Conservation (phyloP, 768 basidiomycete species). For the Suillus hirtellus region DNA sequence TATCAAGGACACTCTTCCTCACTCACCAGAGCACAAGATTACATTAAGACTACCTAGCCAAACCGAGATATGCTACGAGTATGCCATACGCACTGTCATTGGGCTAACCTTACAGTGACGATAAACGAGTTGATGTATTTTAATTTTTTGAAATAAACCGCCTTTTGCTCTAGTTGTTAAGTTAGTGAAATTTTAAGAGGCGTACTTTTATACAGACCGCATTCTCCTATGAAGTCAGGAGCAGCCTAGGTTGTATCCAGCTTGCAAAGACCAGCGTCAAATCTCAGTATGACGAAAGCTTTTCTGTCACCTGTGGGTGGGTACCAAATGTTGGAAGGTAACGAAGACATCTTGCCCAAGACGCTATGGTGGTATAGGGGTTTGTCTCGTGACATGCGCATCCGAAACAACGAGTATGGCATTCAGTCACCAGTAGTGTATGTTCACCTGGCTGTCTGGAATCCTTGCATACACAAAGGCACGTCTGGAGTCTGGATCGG, state of each 20-base stretch:
- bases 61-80: slow-evolving; percentile 38
- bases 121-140: neutral
- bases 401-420: neutral
- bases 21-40: slow-evolving; percentile 48
- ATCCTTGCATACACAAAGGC: neutral
- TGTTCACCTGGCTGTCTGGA: neutral
- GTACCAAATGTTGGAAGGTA: neutral
- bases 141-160: neutral
- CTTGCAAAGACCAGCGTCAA: slow-evolving; percentile 53
- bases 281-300: slow-evolving; percentile 46
- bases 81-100: neutral
- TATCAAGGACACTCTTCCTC: neutral
- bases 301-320: neutral
- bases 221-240: slow-evolving; percentile 37
- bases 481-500: neutral
- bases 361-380: neutral
- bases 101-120: neutral
- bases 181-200: neutral
- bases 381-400: neutral
- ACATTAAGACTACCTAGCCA: slow-evolving; percentile 16
- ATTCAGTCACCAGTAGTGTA: neutral
- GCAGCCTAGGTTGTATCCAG: slow-evolving; percentile 35
- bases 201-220: slow-evolving; percentile 32
- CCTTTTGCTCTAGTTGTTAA: neutral
- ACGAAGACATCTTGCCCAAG: neutral